Conservation (phyloP, 768 basidiomycete species). For the Chiua virens region DNA sequence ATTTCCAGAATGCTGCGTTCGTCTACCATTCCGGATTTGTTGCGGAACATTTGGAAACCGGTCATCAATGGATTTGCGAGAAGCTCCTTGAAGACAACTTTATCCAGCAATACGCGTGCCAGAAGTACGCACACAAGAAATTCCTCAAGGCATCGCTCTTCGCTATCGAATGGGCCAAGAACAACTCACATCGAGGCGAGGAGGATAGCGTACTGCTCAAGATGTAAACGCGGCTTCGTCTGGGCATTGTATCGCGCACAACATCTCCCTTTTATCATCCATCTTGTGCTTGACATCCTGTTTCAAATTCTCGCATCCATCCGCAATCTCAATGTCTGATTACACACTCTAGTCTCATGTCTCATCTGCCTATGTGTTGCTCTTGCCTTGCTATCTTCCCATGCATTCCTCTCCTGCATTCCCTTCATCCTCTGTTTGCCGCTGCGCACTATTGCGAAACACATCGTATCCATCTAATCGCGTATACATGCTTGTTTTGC, state of each 20-base stretch:
- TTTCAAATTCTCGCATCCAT: slow-evolving; percentile 34
- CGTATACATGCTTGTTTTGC: slow-evolving; percentile 38
- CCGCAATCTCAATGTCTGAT: slow-evolving; percentile 40
- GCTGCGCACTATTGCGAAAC: slow-evolving; percentile 35
- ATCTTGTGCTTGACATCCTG: slow-evolving; percentile 37
- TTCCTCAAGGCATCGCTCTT: slow-evolving; percentile 90
- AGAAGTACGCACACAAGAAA: slow-evolving; percentile 97
- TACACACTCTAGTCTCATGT: slow-evolving; percentile 38
- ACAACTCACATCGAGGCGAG: slow-evolving; percentile 41
- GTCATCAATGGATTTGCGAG: slow-evolving; percentile 79
- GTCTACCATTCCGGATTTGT: slow-evolving; percentile 92
- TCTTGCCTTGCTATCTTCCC: slow-evolving; percentile 37
- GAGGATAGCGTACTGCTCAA: slow-evolving; percentile 31
- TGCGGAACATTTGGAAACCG: slow-evolving; percentile 81
- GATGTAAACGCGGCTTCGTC: slow-evolving; percentile 23
- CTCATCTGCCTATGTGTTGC: slow-evolving; percentile 35
- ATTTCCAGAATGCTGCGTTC: slow-evolving; percentile 78
- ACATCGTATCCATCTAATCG: slow-evolving; percentile 34
- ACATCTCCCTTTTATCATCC: slow-evolving; percentile 25
- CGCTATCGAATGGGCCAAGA: slow-evolving; percentile 73
- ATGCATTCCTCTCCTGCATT: slow-evolving; percentile 32
- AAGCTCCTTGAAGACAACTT: slow-evolving; percentile 81
- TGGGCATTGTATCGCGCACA: slow-evolving; percentile 19
- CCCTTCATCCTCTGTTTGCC: slow-evolving; percentile 23
- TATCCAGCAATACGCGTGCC: slow-evolving; percentile 82